Conservation (phyloP, 2,329 filamentous ascomycete genomes). For the Beauveria sp. region DNA sequence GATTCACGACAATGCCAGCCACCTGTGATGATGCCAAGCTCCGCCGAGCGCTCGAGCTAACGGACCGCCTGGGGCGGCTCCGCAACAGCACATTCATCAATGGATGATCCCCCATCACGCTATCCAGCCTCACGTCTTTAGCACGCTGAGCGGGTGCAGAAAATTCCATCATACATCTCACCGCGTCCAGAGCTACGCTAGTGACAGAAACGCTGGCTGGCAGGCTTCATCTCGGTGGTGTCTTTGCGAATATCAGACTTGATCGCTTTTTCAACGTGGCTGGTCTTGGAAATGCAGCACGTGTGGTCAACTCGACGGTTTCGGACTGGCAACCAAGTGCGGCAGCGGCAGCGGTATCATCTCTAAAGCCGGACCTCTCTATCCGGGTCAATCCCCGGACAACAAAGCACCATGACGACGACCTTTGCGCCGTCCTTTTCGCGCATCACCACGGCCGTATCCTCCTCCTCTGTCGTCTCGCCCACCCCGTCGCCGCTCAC, state of each 20-base stretch:
- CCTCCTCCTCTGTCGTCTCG: neutral
- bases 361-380: neutral
- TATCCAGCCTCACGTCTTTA: neutral
- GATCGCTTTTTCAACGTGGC: neutral
- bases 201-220: neutral
- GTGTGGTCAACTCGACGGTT: neutral
- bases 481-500: constrained; percentile 19
- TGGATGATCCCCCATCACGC: neutral
- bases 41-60: neutral
- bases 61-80: neutral
- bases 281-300: constrained; percentile 5
- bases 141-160: neutral
- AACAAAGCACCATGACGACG: constrained; percentile 15
- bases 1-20: neutral
- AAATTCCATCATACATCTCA: neutral
- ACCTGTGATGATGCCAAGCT: constrained; percentile 1
- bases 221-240: neutral
- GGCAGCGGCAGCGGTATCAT: neutral
- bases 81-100: neutral
- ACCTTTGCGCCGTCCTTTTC: constrained; percentile 6
- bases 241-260: neutral
- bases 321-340: neutral
- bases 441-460: neutral
- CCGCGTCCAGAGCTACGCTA: neutral
- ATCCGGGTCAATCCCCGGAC: neutral